phyloP scores from a whole-genome alignment of 352 stramenopile species.

The Plasmopara muralis region DNA sequence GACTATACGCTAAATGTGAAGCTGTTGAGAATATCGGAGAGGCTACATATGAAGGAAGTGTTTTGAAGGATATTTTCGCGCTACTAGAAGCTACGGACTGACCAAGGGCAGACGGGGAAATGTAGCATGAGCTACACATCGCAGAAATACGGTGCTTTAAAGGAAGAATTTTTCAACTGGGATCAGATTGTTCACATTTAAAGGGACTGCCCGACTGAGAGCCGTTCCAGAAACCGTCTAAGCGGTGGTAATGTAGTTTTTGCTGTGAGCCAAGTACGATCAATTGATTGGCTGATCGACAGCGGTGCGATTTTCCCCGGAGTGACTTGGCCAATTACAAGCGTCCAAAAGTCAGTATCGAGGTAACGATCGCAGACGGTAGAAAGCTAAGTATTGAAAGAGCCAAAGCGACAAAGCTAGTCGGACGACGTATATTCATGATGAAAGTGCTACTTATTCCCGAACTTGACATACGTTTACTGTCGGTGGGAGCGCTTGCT shows the following conservation, averaged over 20 bases:
- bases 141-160: no score
- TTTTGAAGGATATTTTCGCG: no score
- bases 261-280: background rate
- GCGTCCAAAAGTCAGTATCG: background rate
- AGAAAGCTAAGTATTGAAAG: background rate
- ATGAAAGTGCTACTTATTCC: no score
- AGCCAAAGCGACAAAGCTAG: background rate
- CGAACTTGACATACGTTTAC: no score
- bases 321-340: background rate
- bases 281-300: background rate
- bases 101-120: no score
- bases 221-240: background rate
- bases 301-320: background rate
- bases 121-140: no score
- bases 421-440: background rate
- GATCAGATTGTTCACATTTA: no score
- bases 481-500: no score
- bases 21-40: background rate
- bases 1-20: background rate
- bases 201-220: background rate
- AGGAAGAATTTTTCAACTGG: no score
- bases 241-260: background rate
- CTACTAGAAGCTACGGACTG: no score
- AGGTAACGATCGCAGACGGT: background rate
- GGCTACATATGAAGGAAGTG: background rate